Evolutionary conservation across 345 rosid species (phyloP), one percentile per base, ranked within the genome.

Genomic region (Populus simonii): DNA sequence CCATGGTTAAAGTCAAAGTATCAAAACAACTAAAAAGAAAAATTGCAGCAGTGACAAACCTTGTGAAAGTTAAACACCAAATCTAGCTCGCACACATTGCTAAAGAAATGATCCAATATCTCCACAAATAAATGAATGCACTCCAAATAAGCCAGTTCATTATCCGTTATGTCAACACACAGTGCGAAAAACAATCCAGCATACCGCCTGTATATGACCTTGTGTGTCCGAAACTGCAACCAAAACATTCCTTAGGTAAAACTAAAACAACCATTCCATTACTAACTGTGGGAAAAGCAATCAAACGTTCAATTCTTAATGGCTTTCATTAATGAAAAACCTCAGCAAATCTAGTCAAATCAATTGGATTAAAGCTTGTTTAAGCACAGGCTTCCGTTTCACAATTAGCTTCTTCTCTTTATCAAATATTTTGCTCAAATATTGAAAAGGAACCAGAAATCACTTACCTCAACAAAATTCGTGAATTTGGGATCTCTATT

Each of bases 21-120:
- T 53, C 67, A n/a, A 15, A 27, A 16, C 66, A 62, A 72, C 3
- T 1, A 16, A n/a, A 25, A 15, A 8, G 10, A 8, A 17, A 43
- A 66, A 53, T 0, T 20, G 36, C 2, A 23, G 47, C 5, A 63
- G 39, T 49, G 47, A 67, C 81, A 53, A 81, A 95, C 99, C 99
- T 95, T 95, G 88, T 93, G 93, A 80, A 95, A 93, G 80, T 95
- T 95, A 81, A 95, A 95, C 23, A 95, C 99, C 86, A 95, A 87
- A 85, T 95, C 99, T 18, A 95, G 92, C 85, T 95, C 99, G 73
- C 99, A 95, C 47, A 95, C 99, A 74, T 93, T 95, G 93, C 99
- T 95, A 89, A 95, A 95, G 92, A 95, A 95, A 89, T 95, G 99
- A 79, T 95, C 99, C 85, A 95, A 81, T 38, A 95, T 92, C 89